phyloP scores from a whole-genome alignment of 371 early-diverging fungal species.

The Coemansia linderi region DNA sequence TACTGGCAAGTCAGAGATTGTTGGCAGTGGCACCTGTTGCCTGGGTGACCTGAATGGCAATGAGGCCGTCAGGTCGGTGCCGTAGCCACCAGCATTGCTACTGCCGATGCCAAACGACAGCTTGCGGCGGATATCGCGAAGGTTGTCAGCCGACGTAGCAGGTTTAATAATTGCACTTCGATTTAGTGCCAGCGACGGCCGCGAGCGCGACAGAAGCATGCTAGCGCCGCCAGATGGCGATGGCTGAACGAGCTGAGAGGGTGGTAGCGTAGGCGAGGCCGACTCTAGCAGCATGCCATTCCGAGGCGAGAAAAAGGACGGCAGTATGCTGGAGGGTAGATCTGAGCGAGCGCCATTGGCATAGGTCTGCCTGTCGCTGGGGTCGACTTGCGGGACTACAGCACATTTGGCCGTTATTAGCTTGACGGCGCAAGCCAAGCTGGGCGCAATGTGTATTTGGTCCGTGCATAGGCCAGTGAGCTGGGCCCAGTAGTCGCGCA shows the following conservation, averaged over 20 bases:
- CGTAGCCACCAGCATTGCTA: not conserved
- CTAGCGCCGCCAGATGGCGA: conserved; percentile 27
- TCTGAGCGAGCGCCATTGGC: not conserved
- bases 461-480: conserved; percentile 28
- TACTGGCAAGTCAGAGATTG: not conserved
- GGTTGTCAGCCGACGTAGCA: conserved; percentile 8
- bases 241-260: conserved; percentile 17
- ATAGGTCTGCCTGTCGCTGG: not conserved
- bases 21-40: conserved; percentile 13
- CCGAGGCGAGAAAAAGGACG: not conserved
- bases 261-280: conserved; percentile 15
- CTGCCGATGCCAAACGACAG: conserved; percentile 18
- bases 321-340: not conserved
- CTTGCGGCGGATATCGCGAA: conserved; percentile 29
- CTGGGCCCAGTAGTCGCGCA: conserved; percentile 49
- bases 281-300: conserved; percentile 23
- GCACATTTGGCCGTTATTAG: conserved; percentile 27
- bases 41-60: conserved; percentile 23
- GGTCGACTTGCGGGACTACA: not conserved
- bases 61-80: conserved; percentile 30
- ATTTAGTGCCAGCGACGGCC: conserved; percentile 25
- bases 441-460: conserved; percentile 40
- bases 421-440: conserved; percentile 30
- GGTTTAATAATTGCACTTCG: not conserved
- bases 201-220: conserved; percentile 9